A percentile compares a stretch with the other conserved stretches of the same genome.
Evolutionary conservation across 176 grass and related monocot species (phyloP).

Genomic region (Guadua angustifolia): DNA sequence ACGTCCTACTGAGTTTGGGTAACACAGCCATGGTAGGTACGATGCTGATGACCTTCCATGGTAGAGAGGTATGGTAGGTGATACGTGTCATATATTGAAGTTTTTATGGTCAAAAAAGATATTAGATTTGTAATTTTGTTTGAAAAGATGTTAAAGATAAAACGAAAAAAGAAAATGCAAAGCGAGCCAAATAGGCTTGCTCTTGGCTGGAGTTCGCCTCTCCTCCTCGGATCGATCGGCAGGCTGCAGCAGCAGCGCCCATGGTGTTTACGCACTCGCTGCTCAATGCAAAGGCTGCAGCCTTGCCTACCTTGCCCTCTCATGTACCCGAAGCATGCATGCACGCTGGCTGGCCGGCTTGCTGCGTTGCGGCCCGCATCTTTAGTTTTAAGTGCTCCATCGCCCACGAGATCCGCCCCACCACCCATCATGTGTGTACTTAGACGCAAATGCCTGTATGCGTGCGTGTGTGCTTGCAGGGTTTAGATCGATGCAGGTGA

Average conservation of each 20-base stretch:
- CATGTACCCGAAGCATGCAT: conserved; percentile 7
- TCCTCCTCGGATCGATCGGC: not conserved
- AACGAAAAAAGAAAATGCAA: too few relatives aligned
- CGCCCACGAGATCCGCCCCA: not conserved
- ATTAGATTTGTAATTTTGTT: too few relatives aligned
- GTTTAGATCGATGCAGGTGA: not conserved
- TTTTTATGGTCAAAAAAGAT: too few relatives aligned
- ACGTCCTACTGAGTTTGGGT: too few relatives aligned
- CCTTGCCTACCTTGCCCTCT: not conserved
- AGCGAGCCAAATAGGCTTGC: too few relatives aligned
- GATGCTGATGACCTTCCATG: too few relatives aligned
- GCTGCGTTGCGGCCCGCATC: not conserved
- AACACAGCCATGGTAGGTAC: too few relatives aligned
- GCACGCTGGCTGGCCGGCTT: not conserved
- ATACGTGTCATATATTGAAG: too few relatives aligned
- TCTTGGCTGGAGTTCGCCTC: too few relatives aligned
- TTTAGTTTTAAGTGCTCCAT: not conserved
- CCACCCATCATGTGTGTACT: not conserved
- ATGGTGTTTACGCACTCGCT: not conserved
- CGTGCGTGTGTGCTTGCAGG: not conserved
- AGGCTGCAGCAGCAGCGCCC: not conserved
- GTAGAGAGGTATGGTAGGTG: too few relatives aligned
- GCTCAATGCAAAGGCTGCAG: not conserved
- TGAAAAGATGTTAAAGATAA: too few relatives aligned
- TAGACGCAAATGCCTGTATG: too few relatives aligned